Conservation (phyloP, 306 rosid species). For the Cucumis cinereus region DNA sequence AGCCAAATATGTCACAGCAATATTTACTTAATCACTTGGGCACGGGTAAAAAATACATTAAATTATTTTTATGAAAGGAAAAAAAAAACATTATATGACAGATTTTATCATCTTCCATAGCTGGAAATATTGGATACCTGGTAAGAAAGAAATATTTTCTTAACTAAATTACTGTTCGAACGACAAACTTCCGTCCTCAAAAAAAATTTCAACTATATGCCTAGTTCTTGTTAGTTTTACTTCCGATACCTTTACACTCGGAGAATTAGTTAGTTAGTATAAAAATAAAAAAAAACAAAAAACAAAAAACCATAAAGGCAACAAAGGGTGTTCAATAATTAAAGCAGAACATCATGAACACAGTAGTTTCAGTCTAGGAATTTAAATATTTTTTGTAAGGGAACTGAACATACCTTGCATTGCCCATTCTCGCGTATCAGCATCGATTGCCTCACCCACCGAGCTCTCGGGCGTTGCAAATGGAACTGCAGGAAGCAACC, state of each 20-base stretch:
- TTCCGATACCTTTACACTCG: background rate
- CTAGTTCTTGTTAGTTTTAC: background rate
- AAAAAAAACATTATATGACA: background rate
- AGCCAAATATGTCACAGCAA: background rate
- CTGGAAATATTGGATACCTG: background rate
- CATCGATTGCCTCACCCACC: conserved; percentile 27
- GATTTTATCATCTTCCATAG: background rate
- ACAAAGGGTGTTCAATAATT: background rate
- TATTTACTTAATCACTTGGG: background rate
- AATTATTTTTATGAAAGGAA: background rate
- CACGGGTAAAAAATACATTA: background rate
- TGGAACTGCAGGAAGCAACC: conserved; percentile 22
- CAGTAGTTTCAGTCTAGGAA: background rate
- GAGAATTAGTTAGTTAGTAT: background rate
- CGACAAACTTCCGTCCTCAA: background rate
- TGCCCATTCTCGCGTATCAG: conserved; percentile 52
- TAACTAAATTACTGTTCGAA: background rate
- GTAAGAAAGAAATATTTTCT: background rate
- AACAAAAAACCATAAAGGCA: background rate
- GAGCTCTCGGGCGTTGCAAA: conserved; percentile 59
- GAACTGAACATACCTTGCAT: conserved; percentile 46
- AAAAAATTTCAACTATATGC: background rate
- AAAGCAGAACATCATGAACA: background rate
- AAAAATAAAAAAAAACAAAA: background rate
- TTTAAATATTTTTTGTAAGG: background rate